A percentile compares a stretch with the other conserved stretches of the same genome.
These are phyloP conservation scores for Arachnomyces sp. DNA, from an alignment of 2,329 filamentous ascomycete species.

Conservation along the genomic window DNA sequence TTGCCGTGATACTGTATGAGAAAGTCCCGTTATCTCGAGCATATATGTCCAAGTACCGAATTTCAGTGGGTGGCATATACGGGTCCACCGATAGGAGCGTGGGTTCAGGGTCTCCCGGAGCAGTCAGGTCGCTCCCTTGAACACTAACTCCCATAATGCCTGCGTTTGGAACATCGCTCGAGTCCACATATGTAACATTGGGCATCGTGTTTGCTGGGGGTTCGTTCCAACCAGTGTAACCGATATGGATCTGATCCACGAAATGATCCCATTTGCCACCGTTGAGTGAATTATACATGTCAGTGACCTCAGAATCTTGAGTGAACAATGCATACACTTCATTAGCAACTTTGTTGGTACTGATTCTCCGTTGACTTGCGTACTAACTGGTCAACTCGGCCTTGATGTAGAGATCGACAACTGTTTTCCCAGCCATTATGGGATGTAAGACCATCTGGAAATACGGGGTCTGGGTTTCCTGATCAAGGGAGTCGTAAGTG, in stretches of 20 bases:
- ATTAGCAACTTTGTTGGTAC: constrained; percentile 48
- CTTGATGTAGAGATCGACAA: constrained; percentile 48
- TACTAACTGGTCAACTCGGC: constrained; percentile 49
- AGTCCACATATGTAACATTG: constrained; percentile 53
- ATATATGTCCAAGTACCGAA: constrained; percentile 60
- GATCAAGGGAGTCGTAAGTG: constrained; percentile 49
- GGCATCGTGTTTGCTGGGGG: constrained; percentile 64
- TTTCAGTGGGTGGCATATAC: constrained; percentile 50
- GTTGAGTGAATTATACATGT: constrained; percentile 51
- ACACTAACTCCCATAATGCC: constrained; percentile 58
- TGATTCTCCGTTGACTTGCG: constrained; percentile 49
- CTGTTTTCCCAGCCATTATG: constrained; percentile 49
- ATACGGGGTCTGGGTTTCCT: constrained; percentile 49
- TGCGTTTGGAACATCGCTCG: constrained; percentile 51
- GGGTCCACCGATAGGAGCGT: constrained; percentile 51
- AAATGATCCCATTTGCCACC: constrained; percentile 58
- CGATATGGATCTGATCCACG: constrained; percentile 49
- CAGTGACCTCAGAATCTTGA: constrained; percentile 50
- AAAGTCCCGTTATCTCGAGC: constrained; percentile 49
- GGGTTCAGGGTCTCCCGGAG: constrained; percentile 59
- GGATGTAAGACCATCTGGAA: constrained; percentile 58
- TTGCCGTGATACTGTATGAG: constrained; percentile 44
- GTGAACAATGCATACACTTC: constrained; percentile 48
- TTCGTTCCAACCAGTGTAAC: constrained; percentile 45
- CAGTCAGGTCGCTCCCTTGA: constrained; percentile 58